Base-by-base conservation (phyloP, 2,329 filamentous ascomycete species). In the Zymoseptoria brevis region DNA sequence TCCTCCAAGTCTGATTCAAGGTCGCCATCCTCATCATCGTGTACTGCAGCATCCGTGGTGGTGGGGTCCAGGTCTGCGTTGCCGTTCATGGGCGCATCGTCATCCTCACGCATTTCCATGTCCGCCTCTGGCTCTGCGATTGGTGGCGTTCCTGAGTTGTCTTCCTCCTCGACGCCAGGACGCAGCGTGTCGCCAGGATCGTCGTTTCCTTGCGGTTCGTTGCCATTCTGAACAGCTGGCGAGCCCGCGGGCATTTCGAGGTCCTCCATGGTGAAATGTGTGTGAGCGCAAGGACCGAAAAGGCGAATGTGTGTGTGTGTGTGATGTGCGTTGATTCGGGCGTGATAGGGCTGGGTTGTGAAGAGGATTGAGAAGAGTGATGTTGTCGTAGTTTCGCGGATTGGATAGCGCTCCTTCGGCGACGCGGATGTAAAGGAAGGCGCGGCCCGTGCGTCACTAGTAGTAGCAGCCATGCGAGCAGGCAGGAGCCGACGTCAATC, bases 1-100 rank as follows among this genome's bases (percentile, higher is more conserved):
- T 87, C 84, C 16, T 83, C 85, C 29, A 87, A 76, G 22, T 73
- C 72, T 2, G 83, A 86, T 64, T 87, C 84, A 57, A 82, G 79
- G 67, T 85, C 83, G 19, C 81, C 83, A 35, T 81, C 71, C 30
- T 73, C 75, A 26, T 75, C 76, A 49, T 74, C 72, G 4, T 29
- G 19, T 29, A 26, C 22, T 35, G 68, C 69, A 57, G 73, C 70
- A 54, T 72, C 62, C 29, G 74, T 72, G 48, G 56, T 57, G 21
- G 60, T 62, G 11, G 29, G 41, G 50, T 64, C 52, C 26, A 59
- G 51, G 51, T 65, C 63, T 35, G 59, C 57, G 26, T 64, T 60
- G 9, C 51, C 61, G 19, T 56, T 51, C 30, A 62, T 59, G 35
- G 56, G 57, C 45, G 61, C 59, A 8, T 60, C 64, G 13, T 76